A percentile compares a stretch with the other conserved stretches of the same genome.
These are phyloP conservation scores for Ophiorrhiza pumila DNA, from an alignment of 257 asterid genomes.

Conservation along the genomic window DNA sequence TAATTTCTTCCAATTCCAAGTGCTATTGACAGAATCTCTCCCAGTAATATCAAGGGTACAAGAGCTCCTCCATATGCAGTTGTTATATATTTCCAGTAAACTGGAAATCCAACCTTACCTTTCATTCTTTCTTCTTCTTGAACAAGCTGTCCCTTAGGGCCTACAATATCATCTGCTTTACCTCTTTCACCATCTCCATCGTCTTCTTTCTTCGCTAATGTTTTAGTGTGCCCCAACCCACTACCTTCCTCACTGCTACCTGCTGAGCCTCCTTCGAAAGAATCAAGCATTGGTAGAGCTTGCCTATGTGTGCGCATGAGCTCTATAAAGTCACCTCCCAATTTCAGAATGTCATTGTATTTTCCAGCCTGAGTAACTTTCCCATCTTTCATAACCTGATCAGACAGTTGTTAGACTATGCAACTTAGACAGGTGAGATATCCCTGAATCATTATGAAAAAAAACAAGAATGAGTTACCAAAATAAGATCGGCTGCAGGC, in stretches of 20 bases:
- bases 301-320: slow-evolving; percentile 87
- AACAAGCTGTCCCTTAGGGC: slow-evolving; percentile 61
- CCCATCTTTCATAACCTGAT: slow-evolving; percentile 87
- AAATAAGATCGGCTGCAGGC: slow-evolving; percentile 75
- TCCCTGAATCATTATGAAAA: background rate
- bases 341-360: slow-evolving; percentile 62
- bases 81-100: slow-evolving; percentile 84
- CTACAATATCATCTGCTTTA: slow-evolving; percentile 27
- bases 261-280: slow-evolving; percentile 27
- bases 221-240: slow-evolving; percentile 16
- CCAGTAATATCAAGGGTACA: slow-evolving; percentile 67
- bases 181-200: slow-evolving; percentile 30
- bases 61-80: slow-evolving; percentile 77
- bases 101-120: slow-evolving; percentile 67
- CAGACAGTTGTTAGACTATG: slow-evolving; percentile 2
- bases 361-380: slow-evolving; percentile 70
- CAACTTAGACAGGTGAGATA: background rate
- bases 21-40: slow-evolving; percentile 54
- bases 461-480: slow-evolving; percentile 46
- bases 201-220: slow-evolving; percentile 34
- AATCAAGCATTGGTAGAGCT: slow-evolving; percentile 65
- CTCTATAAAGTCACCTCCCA: slow-evolving; percentile 76
- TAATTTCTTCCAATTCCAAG: slow-evolving; percentile 92
- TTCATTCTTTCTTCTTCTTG: slow-evolving; percentile 94
- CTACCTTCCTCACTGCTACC: slow-evolving; percentile 26